Percentiles rank a stretch among this genome's conserved stretches.
These are phyloP conservation scores for Phytopythium litorale DNA, from an alignment of 352 stramenopile genomes.

Conservation along the genomic window DNA sequence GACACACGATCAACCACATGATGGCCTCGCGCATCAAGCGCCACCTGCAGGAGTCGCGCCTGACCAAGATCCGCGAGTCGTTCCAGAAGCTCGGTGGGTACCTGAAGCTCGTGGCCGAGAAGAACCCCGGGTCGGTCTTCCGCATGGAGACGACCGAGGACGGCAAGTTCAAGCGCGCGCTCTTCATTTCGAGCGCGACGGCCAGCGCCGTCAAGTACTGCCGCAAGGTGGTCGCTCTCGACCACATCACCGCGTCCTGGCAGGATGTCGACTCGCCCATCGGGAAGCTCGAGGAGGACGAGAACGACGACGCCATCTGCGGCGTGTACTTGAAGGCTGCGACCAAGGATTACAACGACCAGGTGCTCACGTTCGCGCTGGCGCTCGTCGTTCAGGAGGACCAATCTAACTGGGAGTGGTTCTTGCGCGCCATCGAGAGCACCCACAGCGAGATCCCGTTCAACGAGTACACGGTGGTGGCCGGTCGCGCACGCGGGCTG, in stretches of 20 bases:
- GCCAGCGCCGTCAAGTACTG: constrained; percentile 52
- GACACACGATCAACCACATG: constrained; percentile 81
- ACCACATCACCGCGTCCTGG: constrained; percentile 45
- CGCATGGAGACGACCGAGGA: constrained; percentile 47
- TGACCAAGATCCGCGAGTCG: constrained; percentile 51
- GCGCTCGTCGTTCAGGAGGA: constrained; percentile 64
- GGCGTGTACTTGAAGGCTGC: constrained; percentile 69
- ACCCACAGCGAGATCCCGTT: constrained; percentile 30
- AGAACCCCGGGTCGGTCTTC: constrained; percentile 60
- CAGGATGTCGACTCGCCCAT: constrained; percentile 29
- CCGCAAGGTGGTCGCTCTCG: constrained; percentile 58
- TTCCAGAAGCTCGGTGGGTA: constrained; percentile 70
- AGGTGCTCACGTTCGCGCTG: constrained; percentile 58
- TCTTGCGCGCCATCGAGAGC: constrained; percentile 45
- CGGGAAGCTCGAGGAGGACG: constrained; percentile 43
- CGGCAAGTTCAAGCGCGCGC: constrained; percentile 51
- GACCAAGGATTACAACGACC: constrained; percentile 76
- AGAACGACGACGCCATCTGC: constrained; percentile 66
- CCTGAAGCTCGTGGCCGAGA: constrained; percentile 54
- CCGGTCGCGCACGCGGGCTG: constrained; percentile 47
- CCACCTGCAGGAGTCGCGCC: constrained; percentile 55
- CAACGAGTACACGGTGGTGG: constrained; percentile 69
- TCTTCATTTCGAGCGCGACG: constrained; percentile 55
- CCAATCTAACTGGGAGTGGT: constrained; percentile 76
- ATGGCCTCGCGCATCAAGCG: constrained; percentile 81